These are phyloP conservation scores for Leishmania martiniquensis DNA, from an alignment of 208 protist species.

Conservation along the genomic window DNA sequence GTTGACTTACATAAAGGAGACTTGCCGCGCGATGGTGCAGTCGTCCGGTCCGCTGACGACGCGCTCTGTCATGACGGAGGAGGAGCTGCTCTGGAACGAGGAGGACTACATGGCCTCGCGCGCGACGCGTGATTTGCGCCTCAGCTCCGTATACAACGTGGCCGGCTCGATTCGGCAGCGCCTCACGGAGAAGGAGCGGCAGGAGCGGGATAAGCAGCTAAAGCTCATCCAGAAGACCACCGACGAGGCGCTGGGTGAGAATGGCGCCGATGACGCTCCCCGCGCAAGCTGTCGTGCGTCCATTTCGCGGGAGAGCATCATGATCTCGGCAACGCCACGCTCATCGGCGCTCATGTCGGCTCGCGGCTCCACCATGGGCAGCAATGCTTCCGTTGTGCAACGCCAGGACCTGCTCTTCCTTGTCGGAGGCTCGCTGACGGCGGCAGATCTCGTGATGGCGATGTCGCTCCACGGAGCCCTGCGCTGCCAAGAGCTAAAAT, in stretches of 20 bases:
- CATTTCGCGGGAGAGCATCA: slow-evolving; percentile 10
- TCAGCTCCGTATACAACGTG: slow-evolving; percentile 55
- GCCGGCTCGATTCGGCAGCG: slow-evolving; percentile 36
- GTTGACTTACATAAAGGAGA: slow-evolving; percentile 38
- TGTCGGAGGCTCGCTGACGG: slow-evolving; percentile 74
- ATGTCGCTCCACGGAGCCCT: slow-evolving; percentile 46
- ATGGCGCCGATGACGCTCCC: not conserved
- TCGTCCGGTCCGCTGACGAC: slow-evolving; percentile 34
- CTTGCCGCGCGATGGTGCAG: slow-evolving; percentile 30
- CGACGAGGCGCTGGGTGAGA: slow-evolving; percentile 22
- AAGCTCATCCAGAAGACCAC: slow-evolving; percentile 29
- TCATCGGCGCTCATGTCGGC: slow-evolving; percentile 39
- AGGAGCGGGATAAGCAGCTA: slow-evolving; percentile 41
- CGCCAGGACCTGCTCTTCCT: slow-evolving; percentile 61
- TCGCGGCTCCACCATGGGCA: slow-evolving; percentile 17
- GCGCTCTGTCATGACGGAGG: slow-evolving; percentile 26
- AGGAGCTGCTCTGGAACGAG: slow-evolving; percentile 26
- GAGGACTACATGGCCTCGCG: slow-evolving; percentile 30
- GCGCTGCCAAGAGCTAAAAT: slow-evolving; percentile 22
- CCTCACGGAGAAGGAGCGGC: slow-evolving; percentile 35
- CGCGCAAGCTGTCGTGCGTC: slow-evolving; percentile 15
- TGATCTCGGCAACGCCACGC: slow-evolving; percentile 28
- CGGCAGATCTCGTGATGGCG: slow-evolving; percentile 61
- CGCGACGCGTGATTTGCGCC: slow-evolving; percentile 31
- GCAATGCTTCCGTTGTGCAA: slow-evolving; percentile 15